A percentile compares a stretch with the other conserved stretches of the same genome.
Conservation (phyloP, 805 yeast species). For the Zygoascus ofunaensis region DNA sequence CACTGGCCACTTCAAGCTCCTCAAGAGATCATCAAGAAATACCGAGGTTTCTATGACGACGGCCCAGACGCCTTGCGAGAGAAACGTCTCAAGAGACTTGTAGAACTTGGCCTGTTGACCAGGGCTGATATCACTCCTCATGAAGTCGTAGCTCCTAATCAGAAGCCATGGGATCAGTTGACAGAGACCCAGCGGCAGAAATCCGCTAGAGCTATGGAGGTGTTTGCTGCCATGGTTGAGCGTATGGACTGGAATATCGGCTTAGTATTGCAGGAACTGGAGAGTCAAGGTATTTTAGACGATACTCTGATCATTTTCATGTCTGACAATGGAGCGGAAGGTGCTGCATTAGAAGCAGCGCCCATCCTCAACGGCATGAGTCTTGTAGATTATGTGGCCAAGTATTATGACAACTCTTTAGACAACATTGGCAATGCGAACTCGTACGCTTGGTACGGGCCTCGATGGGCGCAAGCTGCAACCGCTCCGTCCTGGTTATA, state of each 20-base stretch:
- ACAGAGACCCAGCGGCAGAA: slow-evolving; percentile 30
- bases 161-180: slow-evolving; percentile 38
- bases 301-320: slow-evolving; percentile 50
- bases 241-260: slow-evolving; percentile 45
- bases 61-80: slow-evolving; percentile 41
- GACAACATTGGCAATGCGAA: slow-evolving; percentile 42
- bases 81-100: slow-evolving; percentile 34
- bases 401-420: slow-evolving; percentile 35
- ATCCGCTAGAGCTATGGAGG: slow-evolving; percentile 42
- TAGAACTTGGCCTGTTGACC: slow-evolving; percentile 39
- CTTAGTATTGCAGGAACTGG: slow-evolving; percentile 36
- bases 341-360: slow-evolving; percentile 47
- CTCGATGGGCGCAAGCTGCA: slow-evolving; percentile 56
- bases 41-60: slow-evolving; percentile 38
- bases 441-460: slow-evolving; percentile 45
- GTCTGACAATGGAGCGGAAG: slow-evolving; percentile 61
- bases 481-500: slow-evolving; percentile 48
- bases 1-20: slow-evolving; percentile 65
- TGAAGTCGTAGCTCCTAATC: slow-evolving; percentile 23
- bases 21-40: slow-evolving; percentile 36
- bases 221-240: slow-evolving; percentile 59
- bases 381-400: slow-evolving; percentile 8
- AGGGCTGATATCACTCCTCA: slow-evolving; percentile 34
- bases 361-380: slow-evolving; percentile 32
- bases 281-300: slow-evolving; percentile 38